Percentiles rank a stretch among this genome's conserved stretches.
Conservation (phyloP, 495 filamentous ascomycete species). For the Jackrogersella multiformis region DNA sequence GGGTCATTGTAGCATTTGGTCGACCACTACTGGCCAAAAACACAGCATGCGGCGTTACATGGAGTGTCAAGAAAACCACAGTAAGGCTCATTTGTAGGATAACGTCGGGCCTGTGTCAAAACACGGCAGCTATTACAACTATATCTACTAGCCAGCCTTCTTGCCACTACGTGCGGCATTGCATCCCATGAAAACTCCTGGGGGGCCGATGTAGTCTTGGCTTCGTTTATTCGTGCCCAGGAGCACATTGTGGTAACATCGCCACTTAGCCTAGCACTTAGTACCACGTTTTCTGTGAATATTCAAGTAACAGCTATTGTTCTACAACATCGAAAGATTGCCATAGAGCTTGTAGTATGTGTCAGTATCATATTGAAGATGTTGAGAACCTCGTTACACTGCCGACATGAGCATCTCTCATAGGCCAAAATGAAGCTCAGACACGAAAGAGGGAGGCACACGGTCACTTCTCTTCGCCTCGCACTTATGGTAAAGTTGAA, state of each 20-base stretch:
- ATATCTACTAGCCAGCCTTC: not conserved
- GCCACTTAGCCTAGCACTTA: not conserved
- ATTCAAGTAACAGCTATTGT: not conserved
- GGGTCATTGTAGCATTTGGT: not conserved
- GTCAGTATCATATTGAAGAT: constrained; percentile 7
- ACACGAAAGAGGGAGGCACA: constrained; percentile 6
- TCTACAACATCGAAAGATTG: not conserved
- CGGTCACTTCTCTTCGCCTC: constrained; percentile 2
- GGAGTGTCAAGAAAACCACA: not conserved
- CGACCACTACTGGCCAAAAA: not conserved
- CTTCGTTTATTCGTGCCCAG: constrained; percentile 6
- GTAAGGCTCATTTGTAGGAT: not conserved
- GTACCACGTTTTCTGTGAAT: constrained; percentile 2
- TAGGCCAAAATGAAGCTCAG: constrained; percentile 5
- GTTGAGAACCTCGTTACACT: constrained; percentile 27
- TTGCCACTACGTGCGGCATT: not conserved
- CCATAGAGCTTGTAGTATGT: constrained; percentile 6
- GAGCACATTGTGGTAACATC: not conserved
- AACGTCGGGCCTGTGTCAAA: not conserved
- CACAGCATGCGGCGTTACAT: not conserved
- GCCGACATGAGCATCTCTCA: constrained; percentile 7
- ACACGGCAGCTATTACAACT: not conserved
- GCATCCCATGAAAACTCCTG: not conserved
- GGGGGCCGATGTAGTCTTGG: not conserved
- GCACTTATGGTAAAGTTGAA: constrained; percentile 1